Evolutionary conservation across 257 asterid genomes (phyloP).

Genomic region (Paraleonurus japonicus): DNA sequence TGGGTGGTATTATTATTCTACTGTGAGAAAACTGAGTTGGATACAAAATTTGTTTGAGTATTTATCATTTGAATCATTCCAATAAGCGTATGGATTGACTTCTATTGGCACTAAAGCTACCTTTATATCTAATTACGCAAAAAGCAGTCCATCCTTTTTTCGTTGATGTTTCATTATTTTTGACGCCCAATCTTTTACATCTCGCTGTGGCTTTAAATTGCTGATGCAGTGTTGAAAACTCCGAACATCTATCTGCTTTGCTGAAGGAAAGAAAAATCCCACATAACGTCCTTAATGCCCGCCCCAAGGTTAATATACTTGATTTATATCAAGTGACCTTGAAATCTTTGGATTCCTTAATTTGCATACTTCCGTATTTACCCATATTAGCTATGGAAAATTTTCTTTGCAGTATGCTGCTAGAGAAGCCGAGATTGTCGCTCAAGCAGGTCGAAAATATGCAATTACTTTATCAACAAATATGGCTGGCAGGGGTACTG

Average conservation of each 20-base stretch:
- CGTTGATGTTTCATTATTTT: not conserved
- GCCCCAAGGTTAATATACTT: slow-evolving; percentile 73
- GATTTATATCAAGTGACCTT: slow-evolving; percentile 8
- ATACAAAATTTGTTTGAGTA: not conserved
- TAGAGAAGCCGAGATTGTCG: slow-evolving; percentile 94
- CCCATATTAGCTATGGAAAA: slow-evolving; percentile 12
- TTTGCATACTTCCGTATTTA: slow-evolving; percentile 9
- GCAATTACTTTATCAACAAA: slow-evolving; percentile 96
- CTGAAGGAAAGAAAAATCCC: slow-evolving; percentile 74
- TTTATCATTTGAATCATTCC: not conserved
- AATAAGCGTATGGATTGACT: not conserved
- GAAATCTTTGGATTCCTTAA: slow-evolving; percentile 11
- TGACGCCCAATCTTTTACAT: not conserved
- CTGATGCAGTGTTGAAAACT: slow-evolving; percentile 88
- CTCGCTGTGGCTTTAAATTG: slow-evolving; percentile 27
- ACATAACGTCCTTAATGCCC: slow-evolving; percentile 96
- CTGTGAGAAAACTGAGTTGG: slow-evolving; percentile 13
- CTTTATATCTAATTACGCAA: slow-evolving; percentile 5
- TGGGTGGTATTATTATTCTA: not conserved
- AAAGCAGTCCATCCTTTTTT: not conserved
- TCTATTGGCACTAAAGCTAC: slow-evolving; percentile 3
- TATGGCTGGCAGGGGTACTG: slow-evolving; percentile 99
- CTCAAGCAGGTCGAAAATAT: slow-evolving; percentile 95
- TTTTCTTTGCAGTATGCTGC: slow-evolving; percentile 84
- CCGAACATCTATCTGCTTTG: slow-evolving; percentile 76